Evolutionary conservation across 495 filamentous ascomycete species (phyloP), one percentile per base, ranked within the genome.

Genomic region (Tuber indicum): DNA sequence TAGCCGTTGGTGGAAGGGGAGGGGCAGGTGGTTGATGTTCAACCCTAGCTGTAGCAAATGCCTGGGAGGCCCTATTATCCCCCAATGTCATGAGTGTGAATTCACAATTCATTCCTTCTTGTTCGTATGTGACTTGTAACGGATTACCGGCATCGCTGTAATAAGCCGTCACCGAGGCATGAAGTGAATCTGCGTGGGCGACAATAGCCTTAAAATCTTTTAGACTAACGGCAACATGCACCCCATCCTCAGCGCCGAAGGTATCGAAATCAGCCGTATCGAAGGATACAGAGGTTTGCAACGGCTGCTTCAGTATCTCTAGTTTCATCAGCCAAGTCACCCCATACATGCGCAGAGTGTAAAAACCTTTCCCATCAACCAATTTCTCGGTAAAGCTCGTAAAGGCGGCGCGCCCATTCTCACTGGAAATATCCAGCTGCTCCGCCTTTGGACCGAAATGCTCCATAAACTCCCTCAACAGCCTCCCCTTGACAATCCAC

Each of bases 301-400:
- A 88, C 3, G 96, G 95, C 84, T 97, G 92, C 84, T 97, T 97
- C 70, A 99, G 87, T 45, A 97, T 90, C 80, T 97, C 94, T 94
- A 71, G 21, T 26, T 8, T 66, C 44, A 44, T 70, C 44, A 77
- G 84, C 75, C 6, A 2, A 42, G 52, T 19, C 42, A 73, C 36
- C 19, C 14, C 23, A 62, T 32, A 26, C 8, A 26, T 14, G 49
- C 36, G 39, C 39, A 19, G 52, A 1, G 72, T 41, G 10, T 71
- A 74, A 85, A 43, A 85, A 93, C 93, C 92, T 87, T 92, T 96
- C 17, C 93, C 93, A 75, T 92, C 91, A 73, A 88, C 89, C 52
- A 94, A 89, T 84, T 96, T 97, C 81, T 97, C 96, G 1, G 95
- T 98, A 81, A 95, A 98, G 84, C 94, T 98, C 2, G 93, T 98